Percentiles rank a stretch among this genome's conserved stretches.
Conservation (phyloP, 225 moss, liverwort and hornwort genomes). For the Polytrichum commune region DNA sequence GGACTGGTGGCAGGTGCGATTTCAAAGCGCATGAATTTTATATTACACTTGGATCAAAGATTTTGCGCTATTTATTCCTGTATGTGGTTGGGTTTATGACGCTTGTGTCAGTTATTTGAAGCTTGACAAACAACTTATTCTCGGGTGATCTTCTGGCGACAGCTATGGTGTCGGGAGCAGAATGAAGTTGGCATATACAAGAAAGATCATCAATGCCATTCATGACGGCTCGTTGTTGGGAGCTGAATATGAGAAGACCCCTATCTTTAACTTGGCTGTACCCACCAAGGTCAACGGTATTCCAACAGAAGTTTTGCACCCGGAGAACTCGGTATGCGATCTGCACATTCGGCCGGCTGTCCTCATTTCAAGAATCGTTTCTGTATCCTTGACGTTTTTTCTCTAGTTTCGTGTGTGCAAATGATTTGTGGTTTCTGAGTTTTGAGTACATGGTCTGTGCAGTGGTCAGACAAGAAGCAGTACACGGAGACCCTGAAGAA, state of each 20-base stretch:
- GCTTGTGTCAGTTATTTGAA: no score
- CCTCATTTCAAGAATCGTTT: neutral
- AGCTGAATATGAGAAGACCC: conserved; percentile 57
- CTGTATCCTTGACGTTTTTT: neutral
- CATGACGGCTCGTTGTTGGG: conserved; percentile 79
- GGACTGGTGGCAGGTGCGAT: conserved; percentile 84
- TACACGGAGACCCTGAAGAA: conserved; percentile 52
- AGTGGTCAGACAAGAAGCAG: conserved; percentile 49
- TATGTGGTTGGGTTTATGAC: no score
- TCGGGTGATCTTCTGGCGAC: neutral
- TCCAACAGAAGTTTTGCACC: conserved; percentile 70
- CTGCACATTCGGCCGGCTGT: no score
- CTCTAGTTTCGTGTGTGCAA: neutral
- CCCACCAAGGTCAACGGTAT: conserved; percentile 72
- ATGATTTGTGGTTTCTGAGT: neutral
- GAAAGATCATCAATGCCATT: conserved; percentile 90
- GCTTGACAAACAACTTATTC: no score
- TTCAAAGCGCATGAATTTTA: no score
- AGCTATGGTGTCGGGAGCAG: conserved; percentile 88
- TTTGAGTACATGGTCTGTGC: conserved; percentile 4
- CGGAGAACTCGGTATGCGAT: conserved; percentile 79
- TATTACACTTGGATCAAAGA: no score
- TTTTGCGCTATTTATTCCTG: no score
- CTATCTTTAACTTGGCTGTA: conserved; percentile 83
- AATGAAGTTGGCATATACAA: conserved; percentile 86